A percentile compares a stretch with the other conserved stretches of the same genome.
Conservation (phyloP, 805 yeast species). For the Metschnikowia shivogae region DNA sequence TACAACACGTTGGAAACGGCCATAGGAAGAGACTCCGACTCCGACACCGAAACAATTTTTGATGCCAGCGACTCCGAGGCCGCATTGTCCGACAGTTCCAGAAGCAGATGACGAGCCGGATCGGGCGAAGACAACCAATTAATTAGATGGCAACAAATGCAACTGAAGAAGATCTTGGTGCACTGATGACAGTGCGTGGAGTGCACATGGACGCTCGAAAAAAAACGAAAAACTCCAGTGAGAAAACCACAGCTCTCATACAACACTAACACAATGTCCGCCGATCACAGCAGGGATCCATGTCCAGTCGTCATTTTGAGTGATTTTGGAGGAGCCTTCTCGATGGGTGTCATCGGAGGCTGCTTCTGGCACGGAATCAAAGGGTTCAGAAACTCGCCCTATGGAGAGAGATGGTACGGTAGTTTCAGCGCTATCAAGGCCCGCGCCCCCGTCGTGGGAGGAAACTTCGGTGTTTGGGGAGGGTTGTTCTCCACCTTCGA, state of each 20-base stretch:
- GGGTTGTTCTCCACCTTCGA: conserved; percentile 94
- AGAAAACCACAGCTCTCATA: neutral
- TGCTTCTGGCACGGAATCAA: conserved; percentile 98
- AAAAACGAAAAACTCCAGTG: conserved; percentile 4
- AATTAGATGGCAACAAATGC: too few species aligned
- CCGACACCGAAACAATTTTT: neutral
- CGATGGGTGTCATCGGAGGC: conserved; percentile 99
- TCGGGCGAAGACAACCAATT: neutral
- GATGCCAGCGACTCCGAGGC: neutral
- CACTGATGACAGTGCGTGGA: neutral
- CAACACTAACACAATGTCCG: conserved; percentile 52
- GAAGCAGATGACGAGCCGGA: neutral
- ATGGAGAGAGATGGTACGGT: conserved; percentile 91
- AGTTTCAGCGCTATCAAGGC: conserved; percentile 88
- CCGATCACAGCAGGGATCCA: conserved; percentile 98
- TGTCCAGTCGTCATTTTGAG: conserved; percentile 94
- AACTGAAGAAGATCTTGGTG: neutral
- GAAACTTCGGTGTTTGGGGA: conserved; percentile 99
- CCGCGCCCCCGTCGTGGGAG: conserved; percentile 97
- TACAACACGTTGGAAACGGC: neutral
- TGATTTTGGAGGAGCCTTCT: conserved; percentile 98
- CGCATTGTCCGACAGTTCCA: neutral
- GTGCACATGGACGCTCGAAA: conserved; percentile 2
- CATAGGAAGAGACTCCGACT: neutral
- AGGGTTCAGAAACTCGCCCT: conserved; percentile 97